Base-by-base conservation (phyloP, 2,329 filamentous ascomycete genomes). In the Meredithiella fracta region DNA sequence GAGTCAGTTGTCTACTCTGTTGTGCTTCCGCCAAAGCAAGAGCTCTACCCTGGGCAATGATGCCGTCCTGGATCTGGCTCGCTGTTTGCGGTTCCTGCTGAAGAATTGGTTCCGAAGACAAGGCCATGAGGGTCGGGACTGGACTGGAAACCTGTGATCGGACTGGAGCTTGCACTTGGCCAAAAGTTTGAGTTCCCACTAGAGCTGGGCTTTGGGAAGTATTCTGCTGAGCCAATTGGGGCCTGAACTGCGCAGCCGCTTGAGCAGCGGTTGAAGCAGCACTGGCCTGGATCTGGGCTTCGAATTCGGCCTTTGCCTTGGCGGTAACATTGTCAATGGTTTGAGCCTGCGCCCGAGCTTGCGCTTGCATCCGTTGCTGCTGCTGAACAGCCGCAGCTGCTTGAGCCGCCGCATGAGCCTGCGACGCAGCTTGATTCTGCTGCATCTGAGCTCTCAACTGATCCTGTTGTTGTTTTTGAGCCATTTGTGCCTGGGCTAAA, bases 271-370 rank as follows among this genome's bases (percentile, higher is more conserved):
- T 34, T 15, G 22, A 25, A 42, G 54, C 54, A 25, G 61, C 56
- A 17, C 58, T 55, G 20, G 53, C 26, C 26, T 54, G 54, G 22
- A 49, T 50, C 47, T 56, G 47, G 7, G 59, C 53, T 9, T 63
- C 62, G 49, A 62, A 61, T 11, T 61, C 54, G 59, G 44, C 59
- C 54, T 57, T 53, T 51, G 60, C 55, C 47, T 63, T 64, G 31
- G 62, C 56, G 17, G 60, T 57, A 9, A 51, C 31, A 23, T 57
- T 55, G 8, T 49, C 31, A 25, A 56, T 55, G 4, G 50, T 31
- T 25, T 55, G 53, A 22, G 57, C 38, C 2, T 55, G 53, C 23
- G 31, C 26, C 20, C 50, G 53, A 22, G 26, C 37, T 51, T 51
- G 40, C 5, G 49, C 55, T 31, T 56, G 22, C 23, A 49, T 26